These are phyloP conservation scores for Cystobasidium ongulense DNA, from an alignment of 768 basidiomycete species.

Conservation along the genomic window DNA sequence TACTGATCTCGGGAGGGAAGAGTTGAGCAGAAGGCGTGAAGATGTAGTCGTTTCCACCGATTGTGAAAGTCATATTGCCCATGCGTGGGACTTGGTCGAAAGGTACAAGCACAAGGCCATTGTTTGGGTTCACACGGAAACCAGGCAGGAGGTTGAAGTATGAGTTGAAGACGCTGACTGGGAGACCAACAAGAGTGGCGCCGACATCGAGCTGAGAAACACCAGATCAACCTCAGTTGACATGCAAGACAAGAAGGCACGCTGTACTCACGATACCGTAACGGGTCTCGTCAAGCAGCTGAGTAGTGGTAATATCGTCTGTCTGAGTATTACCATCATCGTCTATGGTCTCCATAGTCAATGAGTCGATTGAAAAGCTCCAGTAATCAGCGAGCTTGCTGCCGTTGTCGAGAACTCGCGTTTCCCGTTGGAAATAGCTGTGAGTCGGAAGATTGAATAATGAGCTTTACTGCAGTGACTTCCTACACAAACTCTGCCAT, in stretches of 20 bases:
- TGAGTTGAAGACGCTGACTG: neutral
- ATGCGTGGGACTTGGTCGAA: constrained; percentile 11
- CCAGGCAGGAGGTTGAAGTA: constrained; percentile 8
- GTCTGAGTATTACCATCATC: constrained; percentile 4
- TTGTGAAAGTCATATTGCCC: constrained; percentile 29
- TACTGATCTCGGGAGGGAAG: constrained; percentile 22
- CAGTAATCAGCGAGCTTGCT: constrained; percentile 2
- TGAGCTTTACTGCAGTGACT: neutral
- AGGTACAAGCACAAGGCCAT: constrained; percentile 7
- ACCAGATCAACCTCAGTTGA: neutral
- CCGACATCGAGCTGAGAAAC: constrained; percentile 11
- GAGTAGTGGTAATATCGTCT: neutral
- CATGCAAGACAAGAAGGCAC: neutral
- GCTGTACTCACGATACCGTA: neutral
- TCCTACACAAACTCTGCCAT: too few species aligned
- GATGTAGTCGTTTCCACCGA: constrained; percentile 23
- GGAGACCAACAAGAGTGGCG: constrained; percentile 16
- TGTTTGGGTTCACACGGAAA: neutral
- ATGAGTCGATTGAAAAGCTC: constrained; percentile 15
- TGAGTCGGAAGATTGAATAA: neutral
- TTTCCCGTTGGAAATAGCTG: neutral
- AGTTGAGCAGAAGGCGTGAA: constrained; percentile 18
- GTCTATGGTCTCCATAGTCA: constrained; percentile 15
- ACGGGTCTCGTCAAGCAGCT: constrained; percentile 3
- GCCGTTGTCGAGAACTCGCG: neutral